phyloP scores from a whole-genome alignment of 768 basidiomycete genomes.

The Russula ochroleuca region DNA sequence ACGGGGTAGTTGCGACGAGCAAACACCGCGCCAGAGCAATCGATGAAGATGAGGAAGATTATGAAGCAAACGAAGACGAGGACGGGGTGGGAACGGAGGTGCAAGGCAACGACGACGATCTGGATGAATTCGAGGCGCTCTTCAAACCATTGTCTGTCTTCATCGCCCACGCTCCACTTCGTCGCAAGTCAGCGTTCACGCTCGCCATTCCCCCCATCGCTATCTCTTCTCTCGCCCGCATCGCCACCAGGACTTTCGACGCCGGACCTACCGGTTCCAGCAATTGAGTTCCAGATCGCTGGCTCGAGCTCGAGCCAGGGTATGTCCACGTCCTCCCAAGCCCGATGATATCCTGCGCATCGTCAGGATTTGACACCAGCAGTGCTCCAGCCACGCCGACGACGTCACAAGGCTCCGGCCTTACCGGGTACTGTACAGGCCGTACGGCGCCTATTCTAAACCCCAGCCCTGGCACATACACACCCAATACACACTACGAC shows the following conservation, averaged over 20 bases:
- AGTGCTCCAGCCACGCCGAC: slow-evolving; percentile 10
- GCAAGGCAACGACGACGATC: background rate
- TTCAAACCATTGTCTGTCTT: background rate
- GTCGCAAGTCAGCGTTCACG: background rate
- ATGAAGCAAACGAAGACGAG: slow-evolving; percentile 5
- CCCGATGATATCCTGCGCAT: no score
- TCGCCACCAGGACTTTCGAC: background rate
- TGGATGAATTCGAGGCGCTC: slow-evolving; percentile 3
- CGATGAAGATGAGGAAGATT: slow-evolving; percentile 8
- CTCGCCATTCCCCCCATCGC: background rate
- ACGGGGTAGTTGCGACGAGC: background rate
- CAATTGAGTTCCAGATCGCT: background rate
- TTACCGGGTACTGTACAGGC: no score
- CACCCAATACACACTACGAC: no score
- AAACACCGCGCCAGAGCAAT: background rate
- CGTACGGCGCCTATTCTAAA: no score
- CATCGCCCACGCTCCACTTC: background rate
- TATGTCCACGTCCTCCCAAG: background rate
- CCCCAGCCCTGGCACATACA: no score
- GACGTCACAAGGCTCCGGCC: background rate
- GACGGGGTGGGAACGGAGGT: background rate
- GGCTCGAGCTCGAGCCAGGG: background rate
- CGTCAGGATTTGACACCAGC: slow-evolving; percentile 1
- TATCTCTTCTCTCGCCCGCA: background rate
- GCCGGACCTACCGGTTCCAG: background rate